Evolutionary conservation across 129 eudicot species (phyloP).

Genomic region (Glebionis coronaria): DNA sequence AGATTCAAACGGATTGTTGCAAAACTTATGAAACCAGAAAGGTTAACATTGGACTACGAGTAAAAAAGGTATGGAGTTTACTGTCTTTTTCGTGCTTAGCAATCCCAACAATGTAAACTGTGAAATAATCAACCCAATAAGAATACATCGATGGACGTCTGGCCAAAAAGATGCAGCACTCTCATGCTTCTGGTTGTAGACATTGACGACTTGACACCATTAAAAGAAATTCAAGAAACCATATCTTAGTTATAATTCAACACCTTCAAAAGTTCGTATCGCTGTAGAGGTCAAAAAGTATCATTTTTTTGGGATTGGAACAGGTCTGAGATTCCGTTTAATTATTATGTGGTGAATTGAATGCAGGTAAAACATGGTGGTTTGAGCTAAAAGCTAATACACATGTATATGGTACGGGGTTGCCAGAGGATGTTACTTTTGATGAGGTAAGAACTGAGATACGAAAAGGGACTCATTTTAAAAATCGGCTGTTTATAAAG

Average conservation of each 20-base stretch:
- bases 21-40: constrained; percentile 69
- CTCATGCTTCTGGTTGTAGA: constrained; percentile 90
- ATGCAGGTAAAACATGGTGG: too few relatives aligned
- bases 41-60: constrained; percentile 67
- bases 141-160: constrained; percentile 73
- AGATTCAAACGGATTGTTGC: constrained; percentile 88
- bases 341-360: too few relatives aligned
- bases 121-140: constrained; percentile 67
- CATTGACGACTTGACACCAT: constrained; percentile 67
- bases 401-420: constrained; percentile 86
- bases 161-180: constrained; percentile 97
- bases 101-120: constrained; percentile 77
- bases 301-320: too few relatives aligned
- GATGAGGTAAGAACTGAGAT: constrained; percentile 93
- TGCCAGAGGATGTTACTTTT: constrained; percentile 94
- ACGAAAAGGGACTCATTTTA: constrained; percentile 8
- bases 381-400: constrained; percentile 92
- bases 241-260: constrained; percentile 19
- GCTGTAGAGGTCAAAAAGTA: too few relatives aligned
- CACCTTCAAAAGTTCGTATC: not conserved
- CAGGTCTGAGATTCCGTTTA: not conserved
- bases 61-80: constrained; percentile 54
- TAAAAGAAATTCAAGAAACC: constrained; percentile 6
- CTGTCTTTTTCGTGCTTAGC: constrained; percentile 65
- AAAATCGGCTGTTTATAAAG: too few relatives aligned